Evolutionary conservation across 139 green algal genomes (phyloP), one percentile per base, ranked within the genome.

Genomic region (Asterochloris erici): DNA sequence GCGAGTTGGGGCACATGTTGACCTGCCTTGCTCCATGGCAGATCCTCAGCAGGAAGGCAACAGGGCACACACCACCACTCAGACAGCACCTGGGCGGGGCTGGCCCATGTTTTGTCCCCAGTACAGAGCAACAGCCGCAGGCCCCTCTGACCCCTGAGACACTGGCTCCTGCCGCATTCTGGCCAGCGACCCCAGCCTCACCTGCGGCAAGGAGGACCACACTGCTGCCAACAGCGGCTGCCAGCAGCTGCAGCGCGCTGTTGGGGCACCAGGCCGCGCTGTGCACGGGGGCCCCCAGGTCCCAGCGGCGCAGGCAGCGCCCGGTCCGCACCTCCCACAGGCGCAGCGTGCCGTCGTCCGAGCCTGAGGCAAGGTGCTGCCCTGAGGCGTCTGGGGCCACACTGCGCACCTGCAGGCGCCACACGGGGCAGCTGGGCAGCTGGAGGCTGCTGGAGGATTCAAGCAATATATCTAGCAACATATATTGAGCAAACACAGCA

Each of bases 281-380:
- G 21, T 17, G 9, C 23, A 97, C 88, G 0, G 83, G 28, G 21
- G 79, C 86, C 11, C 85, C 90, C 70, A 96, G 85, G 23, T 84
- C 19, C 91, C 90, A 96, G 26, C 24, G 54, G 17, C 63, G 75
- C 74, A 84, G 75, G 81, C 87, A 92, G 15, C 91, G 69, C 14
- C 80, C 90, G 2, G 89, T 95, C 69, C 85, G 68, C 63, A 98
- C 93, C 89, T 98, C 95, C 96, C 96, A 98, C n/a, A 98, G 47
- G 63, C 87, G 79, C 26, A 96, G 73, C 1, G 77, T 92, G 78
- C 91, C 91, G 80, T 97, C 95, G 15, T 92, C 87, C 0, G 80
- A 86, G 27, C 91, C 89, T 1, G 93, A 94, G 4, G 93, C 87
- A 78, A 99, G 88, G 94, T 94, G 98, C 84, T 98, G 94, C 0